Percentiles rank a stretch among this genome's conserved stretches.
These are phyloP conservation scores for Talaromyces rugulosus DNA, from an alignment of 2,329 filamentous ascomycete genomes.

Conservation along the genomic window DNA sequence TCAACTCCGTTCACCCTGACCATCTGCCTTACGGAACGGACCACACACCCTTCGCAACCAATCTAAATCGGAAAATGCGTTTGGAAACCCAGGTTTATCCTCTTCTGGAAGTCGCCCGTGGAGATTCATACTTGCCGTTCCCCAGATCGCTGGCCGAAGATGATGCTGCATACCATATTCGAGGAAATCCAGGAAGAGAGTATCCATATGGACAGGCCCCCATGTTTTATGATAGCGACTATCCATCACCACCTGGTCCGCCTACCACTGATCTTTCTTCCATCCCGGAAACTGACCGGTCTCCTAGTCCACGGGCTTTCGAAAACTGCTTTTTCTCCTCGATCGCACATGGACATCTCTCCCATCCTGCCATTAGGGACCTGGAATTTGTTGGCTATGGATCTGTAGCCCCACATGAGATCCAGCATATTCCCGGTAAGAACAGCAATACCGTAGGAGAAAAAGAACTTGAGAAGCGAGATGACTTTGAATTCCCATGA, in stretches of 20 bases:
- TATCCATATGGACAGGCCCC: neutral
- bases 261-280: conserved; percentile 17
- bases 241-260: conserved; percentile 10
- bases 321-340: neutral
- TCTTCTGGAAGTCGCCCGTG: neutral
- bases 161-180: conserved; percentile 2
- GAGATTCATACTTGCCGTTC: neutral
- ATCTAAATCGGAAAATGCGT: conserved; percentile 2
- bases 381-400: conserved; percentile 18
- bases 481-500: neutral
- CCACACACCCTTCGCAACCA: neutral
- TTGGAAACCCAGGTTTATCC: neutral
- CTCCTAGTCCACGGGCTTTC: conserved; percentile 14
- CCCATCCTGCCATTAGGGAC: conserved; percentile 13
- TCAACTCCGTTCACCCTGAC: neutral
- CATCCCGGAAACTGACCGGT: conserved; percentile 22
- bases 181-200: conserved; percentile 7
- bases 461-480: neutral
- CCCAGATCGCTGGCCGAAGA: neutral
- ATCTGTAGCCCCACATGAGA: conserved; percentile 18
- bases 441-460: neutral
- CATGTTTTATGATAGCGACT: neutral
- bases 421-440: conserved; percentile 20
- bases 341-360: neutral
- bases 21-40: neutral